Evolutionary conservation across 163 green algal genomes (phyloP).

Genomic region (Volvox carteri): DNA sequence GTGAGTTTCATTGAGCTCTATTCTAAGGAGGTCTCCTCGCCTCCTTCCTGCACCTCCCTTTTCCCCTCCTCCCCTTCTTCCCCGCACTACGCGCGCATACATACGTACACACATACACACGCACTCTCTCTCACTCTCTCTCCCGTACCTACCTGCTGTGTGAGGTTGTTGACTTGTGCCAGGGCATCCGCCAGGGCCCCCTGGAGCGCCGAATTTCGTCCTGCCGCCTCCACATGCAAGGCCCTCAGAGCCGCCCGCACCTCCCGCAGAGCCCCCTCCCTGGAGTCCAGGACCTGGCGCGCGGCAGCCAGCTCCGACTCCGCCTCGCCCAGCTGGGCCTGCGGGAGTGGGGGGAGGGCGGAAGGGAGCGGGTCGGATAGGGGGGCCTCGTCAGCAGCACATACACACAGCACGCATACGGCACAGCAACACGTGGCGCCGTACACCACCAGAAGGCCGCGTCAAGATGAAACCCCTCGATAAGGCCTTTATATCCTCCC

Average conservation of each 20-base stretch:
- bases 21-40: too few relatives aligned
- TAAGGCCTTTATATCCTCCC: too few relatives aligned
- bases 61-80: background rate
- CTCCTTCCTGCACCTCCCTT: background rate
- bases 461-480: too few relatives aligned
- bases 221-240: background rate
- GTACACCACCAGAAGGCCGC: too few relatives aligned
- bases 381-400: too few relatives aligned
- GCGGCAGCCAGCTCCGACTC: constrained; percentile 39
- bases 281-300: background rate
- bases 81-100: too few relatives aligned
- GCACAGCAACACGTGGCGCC: too few relatives aligned
- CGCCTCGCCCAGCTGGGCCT: constrained; percentile 48
- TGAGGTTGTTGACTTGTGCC: constrained; percentile 41
- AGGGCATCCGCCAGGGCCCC: constrained; percentile 33
- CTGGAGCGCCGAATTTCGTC: background rate
- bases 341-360: background rate
- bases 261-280: constrained; percentile 25
- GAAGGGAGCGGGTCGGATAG: background rate
- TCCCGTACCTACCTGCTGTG: constrained; percentile 50
- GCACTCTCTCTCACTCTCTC: too few relatives aligned
- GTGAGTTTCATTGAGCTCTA: too few relatives aligned
- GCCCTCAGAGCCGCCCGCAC: background rate
- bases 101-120: too few relatives aligned
- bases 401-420: too few relatives aligned